Conservation (phyloP, 108 stramenopile species). For the Cyclostephanos invisitatus region DNA sequence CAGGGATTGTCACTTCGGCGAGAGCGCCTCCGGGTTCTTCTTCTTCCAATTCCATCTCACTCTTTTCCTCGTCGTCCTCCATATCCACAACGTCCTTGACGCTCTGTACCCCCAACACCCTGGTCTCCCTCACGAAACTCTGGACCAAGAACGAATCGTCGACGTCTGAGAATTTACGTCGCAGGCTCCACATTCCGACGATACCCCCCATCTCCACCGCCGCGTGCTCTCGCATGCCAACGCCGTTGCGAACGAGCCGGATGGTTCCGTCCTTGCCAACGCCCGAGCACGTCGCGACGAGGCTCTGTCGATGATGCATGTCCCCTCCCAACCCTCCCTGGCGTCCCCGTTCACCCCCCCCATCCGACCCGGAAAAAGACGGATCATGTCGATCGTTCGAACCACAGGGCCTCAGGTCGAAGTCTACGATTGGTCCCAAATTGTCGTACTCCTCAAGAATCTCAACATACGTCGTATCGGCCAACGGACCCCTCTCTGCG, state of each 20-base stretch:
- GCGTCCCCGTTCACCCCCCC: neutral
- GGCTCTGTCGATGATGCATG: constrained; percentile 46
- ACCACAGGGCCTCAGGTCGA: constrained; percentile 86
- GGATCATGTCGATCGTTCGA: neutral
- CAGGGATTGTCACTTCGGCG: constrained; percentile 71
- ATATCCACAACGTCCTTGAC: constrained; percentile 39
- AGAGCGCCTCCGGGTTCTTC: constrained; percentile 24
- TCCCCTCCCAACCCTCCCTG: neutral
- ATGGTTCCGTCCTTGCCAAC: constrained; percentile 83
- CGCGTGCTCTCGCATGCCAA: constrained; percentile 93
- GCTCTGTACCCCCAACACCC: constrained; percentile 83
- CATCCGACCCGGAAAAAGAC: neutral
- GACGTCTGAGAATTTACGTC: constrained; percentile 51
- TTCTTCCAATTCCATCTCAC: constrained; percentile 32
- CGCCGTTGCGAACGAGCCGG: constrained; percentile 94
- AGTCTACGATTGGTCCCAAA: constrained; percentile 96
- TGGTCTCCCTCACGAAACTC: constrained; percentile 90
- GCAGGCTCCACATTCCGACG: constrained; percentile 92
- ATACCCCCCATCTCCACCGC: constrained; percentile 93
- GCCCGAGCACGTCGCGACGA: constrained; percentile 95
- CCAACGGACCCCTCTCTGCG: constrained; percentile 12
- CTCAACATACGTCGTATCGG: constrained; percentile 67
- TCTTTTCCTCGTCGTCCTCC: constrained; percentile 39
- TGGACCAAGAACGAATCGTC: constrained; percentile 93
- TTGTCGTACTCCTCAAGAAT: constrained; percentile 93